Evolutionary conservation across 2,329 filamentous ascomycete genomes (phyloP), one percentile per base, ranked within the genome.

Genomic region (Fusarium hainanense): DNA sequence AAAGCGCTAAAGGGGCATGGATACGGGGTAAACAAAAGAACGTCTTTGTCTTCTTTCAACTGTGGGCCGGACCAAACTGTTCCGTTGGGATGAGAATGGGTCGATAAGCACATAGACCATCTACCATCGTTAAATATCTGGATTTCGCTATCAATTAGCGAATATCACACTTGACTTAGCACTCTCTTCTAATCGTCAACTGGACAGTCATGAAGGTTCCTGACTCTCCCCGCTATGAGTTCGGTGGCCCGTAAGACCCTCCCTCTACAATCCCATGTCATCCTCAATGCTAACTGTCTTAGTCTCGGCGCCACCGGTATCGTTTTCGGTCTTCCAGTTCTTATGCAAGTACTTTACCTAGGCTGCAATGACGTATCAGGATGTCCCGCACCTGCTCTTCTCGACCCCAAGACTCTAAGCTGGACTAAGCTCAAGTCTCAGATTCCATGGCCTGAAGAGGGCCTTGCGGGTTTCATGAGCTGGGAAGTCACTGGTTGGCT

Each of bases 331-430:
- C 88, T 97, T 2, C 94, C 94, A 0, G 63, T 92, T 23, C 83
- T 93, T 51, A 87, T 93, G 75, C 94, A 94, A 78, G 79, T 88
- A 59, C 89, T 93, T 73, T 87, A 89, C 51, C 94, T 97, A 74
- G 83, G 92, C 73, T 97, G 94, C 85, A 97, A 97, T 79, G 93
- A 97, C 77, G 84, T 94, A 57, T 89, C 92, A 7, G 94, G 94
- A 59, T 97, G 94, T 75, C 94, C 94, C 47, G 90, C 92, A 0
- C 93, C 93, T 3, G 92, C 91, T 1, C 84, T 93, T 7, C 85
- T 96, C 21, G 84, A 86, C 60, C 93, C 91, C 11, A 88, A 85
- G 41, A 90, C 86, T 6, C 81, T 97, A 69, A 88, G 88, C 23
- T 83, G 92, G 56, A 86, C 90, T 20, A 86, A 87, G 71, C 82